phyloP scores from a whole-genome alignment of 2,329 filamentous ascomycete species.

The Beauveria bassiana region DNA sequence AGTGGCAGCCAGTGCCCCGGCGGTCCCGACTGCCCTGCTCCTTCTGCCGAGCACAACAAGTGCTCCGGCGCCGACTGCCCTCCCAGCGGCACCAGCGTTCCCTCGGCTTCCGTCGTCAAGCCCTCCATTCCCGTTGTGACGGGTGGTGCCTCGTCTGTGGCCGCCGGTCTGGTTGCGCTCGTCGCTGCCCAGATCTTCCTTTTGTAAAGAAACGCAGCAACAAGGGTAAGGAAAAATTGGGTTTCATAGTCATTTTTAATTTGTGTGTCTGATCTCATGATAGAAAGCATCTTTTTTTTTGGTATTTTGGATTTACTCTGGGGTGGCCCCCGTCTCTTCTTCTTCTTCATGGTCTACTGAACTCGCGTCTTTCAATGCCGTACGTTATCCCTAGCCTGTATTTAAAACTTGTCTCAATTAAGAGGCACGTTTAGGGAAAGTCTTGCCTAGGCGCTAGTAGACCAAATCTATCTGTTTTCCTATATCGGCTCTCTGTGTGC shows the following conservation, averaged over 20 bases:
- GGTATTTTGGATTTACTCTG: constrained; percentile 1
- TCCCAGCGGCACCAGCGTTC: not conserved
- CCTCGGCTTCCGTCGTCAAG: not conserved
- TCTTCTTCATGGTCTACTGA: not conserved
- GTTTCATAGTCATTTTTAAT: not conserved
- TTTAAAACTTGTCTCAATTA: not conserved
- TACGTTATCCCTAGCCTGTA: not conserved
- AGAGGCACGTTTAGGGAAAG: not conserved
- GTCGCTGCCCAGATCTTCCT: constrained; percentile 8
- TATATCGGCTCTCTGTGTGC: too few relatives aligned
- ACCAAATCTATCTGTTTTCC: not conserved
- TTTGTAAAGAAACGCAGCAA: not conserved
- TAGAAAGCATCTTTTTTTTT: constrained; percentile 6
- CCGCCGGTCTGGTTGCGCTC: constrained; percentile 3
- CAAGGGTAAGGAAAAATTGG: not conserved
- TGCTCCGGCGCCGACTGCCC: constrained; percentile 7
- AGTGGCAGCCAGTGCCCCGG: constrained; percentile 5
- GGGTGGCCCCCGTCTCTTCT: not conserved
- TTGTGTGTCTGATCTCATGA: constrained; percentile 6
- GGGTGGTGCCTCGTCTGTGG: constrained; percentile 1
- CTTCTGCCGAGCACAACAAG: not conserved
- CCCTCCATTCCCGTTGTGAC: not conserved
- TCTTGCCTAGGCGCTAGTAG: not conserved
- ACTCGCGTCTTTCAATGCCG: not conserved
- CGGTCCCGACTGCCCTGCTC: constrained; percentile 4